phyloP scores from a whole-genome alignment of 257 asterid species.

The Solanum clarkiae region DNA sequence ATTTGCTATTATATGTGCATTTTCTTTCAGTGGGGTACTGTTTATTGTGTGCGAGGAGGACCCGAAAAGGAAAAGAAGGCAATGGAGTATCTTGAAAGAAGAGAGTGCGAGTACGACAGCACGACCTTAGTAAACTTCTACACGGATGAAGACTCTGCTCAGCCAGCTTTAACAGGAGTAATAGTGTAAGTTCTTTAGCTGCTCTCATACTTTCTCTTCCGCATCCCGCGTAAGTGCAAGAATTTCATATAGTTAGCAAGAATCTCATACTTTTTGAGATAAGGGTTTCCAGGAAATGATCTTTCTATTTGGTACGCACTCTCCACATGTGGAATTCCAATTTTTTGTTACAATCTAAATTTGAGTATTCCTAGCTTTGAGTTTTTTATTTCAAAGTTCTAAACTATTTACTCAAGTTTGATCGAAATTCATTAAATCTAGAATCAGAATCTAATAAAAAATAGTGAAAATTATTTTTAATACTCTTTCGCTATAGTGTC shows the following conservation, averaged over 20 bases:
- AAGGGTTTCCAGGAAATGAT: too few relatives aligned
- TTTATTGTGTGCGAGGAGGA: slow-evolving; percentile 76
- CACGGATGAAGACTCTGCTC: slow-evolving; percentile 47
- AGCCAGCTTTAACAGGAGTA: slow-evolving; percentile 52
- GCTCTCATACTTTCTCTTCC: background rate
- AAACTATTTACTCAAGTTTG: too few relatives aligned
- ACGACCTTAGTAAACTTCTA: slow-evolving; percentile 65
- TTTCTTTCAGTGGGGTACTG: slow-evolving; percentile 84
- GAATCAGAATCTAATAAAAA: too few relatives aligned
- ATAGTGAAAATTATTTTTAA: too few relatives aligned
- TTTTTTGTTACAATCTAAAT: too few relatives aligned
- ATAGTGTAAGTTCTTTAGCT: slow-evolving; percentile 48
- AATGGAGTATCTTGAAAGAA: slow-evolving; percentile 80
- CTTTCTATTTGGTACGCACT: too few relatives aligned
- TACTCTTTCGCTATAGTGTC: too few relatives aligned
- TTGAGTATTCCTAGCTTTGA: too few relatives aligned
- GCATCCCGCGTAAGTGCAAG: background rate
- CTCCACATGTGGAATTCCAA: too few relatives aligned
- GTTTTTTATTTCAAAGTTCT: too few relatives aligned
- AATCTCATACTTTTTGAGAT: too few relatives aligned
- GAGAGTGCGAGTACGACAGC: slow-evolving; percentile 85
- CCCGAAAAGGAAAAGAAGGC: slow-evolving; percentile 67
- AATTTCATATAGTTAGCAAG: background rate
- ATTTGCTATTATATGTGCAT: background rate
- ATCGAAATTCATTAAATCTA: too few relatives aligned